phyloP scores from a whole-genome alignment of 176 grass and related monocot species.

The Areca catechu region DNA sequence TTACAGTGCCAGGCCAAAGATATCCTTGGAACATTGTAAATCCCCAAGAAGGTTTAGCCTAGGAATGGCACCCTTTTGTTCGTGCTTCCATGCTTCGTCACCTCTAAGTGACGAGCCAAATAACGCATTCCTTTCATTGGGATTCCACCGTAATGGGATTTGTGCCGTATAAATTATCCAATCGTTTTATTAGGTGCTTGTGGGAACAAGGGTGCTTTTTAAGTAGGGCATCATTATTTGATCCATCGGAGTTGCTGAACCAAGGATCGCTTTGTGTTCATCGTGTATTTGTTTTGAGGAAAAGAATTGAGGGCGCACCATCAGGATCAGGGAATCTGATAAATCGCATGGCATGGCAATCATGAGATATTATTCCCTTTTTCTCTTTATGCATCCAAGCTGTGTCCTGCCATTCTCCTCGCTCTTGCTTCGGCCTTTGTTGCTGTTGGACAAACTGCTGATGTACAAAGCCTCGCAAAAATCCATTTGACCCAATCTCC shows the following conservation, averaged over 20 bases:
- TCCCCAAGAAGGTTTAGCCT: constrained; percentile 5
- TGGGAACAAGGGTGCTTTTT: no score
- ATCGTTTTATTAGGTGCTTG: neutral
- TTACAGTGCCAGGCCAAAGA: neutral
- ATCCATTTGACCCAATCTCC: no score
- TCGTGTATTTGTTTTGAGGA: neutral
- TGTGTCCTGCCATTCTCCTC: no score
- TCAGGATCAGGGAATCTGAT: neutral
- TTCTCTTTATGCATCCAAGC: constrained; percentile 6
- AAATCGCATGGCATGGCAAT: constrained; percentile 7
- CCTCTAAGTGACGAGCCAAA: neutral
- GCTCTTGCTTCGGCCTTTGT: neutral
- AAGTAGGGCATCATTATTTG: no score
- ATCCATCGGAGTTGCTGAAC: no score
- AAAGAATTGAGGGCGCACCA: neutral
- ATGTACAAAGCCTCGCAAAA: constrained; percentile 6
- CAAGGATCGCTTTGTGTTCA: no score
- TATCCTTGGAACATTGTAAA: constrained; percentile 8
- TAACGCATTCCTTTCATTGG: constrained; percentile 1
- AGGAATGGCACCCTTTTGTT: neutral
- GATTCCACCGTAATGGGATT: constrained; percentile 1
- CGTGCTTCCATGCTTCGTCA: constrained; percentile 1
- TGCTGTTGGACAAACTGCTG: constrained; percentile 5
- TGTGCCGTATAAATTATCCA: neutral
- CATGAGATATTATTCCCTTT: neutral